Conservation (phyloP, 345 rosid genomes). For the Populus davidiana region DNA sequence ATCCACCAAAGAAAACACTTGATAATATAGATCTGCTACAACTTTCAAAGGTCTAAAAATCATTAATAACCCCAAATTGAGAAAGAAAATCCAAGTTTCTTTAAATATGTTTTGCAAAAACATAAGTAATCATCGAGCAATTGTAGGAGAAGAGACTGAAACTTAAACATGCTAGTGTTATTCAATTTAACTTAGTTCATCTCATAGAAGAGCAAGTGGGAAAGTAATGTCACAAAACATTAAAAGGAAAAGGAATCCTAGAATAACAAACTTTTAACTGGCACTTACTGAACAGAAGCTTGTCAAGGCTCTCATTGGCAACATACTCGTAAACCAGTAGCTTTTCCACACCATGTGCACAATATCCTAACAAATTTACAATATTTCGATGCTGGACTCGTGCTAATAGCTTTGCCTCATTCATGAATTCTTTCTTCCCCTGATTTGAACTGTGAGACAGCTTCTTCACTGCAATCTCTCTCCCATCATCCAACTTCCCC, state of each 20-base stretch:
- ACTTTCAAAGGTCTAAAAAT: not conserved
- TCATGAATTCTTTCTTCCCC: constrained; percentile 79
- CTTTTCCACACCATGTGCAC: constrained; percentile 74
- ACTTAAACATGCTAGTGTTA: not conserved
- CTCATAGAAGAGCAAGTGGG: not conserved
- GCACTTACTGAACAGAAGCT: constrained; percentile 83
- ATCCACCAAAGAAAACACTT: not conserved
- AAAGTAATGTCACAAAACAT: not conserved
- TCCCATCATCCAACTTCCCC: constrained; percentile 86
- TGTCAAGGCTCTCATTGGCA: constrained; percentile 84
- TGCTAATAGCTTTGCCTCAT: constrained; percentile 84
- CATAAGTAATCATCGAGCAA: not conserved
- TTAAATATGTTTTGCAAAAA: not conserved
- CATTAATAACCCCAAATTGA: not conserved
- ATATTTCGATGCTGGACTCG: constrained; percentile 95
- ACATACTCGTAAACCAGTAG: constrained; percentile 91
- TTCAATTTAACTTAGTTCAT: not conserved
- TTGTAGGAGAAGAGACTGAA: not conserved
- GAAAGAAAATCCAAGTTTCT: not conserved
- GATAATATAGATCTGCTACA: not conserved
- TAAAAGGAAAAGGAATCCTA: not conserved
- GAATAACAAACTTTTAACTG: not conserved
- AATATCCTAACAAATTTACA: constrained; percentile 85
- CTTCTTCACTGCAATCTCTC: constrained; percentile 97
- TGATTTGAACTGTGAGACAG: constrained; percentile 69